Conservation (phyloP, 2,329 filamentous ascomycete genomes). For the Aureobasidium pullulans region DNA sequence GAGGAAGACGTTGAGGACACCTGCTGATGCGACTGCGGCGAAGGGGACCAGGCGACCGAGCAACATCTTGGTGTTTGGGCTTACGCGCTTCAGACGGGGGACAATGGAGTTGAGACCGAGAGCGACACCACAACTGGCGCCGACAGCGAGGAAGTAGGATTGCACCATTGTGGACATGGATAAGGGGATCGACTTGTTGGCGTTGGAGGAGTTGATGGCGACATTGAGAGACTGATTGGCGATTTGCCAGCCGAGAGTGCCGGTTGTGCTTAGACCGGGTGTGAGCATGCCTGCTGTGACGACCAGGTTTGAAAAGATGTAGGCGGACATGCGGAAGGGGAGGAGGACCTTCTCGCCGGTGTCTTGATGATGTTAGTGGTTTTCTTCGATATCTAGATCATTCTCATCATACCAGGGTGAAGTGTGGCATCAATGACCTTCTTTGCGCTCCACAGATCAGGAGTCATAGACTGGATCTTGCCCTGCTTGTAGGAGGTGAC, state of each 20-base stretch:
- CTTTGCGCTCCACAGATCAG: constrained; percentile 90
- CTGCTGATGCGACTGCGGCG: constrained; percentile 85
- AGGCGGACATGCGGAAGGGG: constrained; percentile 96
- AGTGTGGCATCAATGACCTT: constrained; percentile 95
- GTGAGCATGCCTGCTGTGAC: constrained; percentile 97
- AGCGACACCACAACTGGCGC: constrained; percentile 88
- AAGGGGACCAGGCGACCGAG: constrained; percentile 89
- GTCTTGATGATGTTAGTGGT: constrained; percentile 46
- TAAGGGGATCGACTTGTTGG: constrained; percentile 92
- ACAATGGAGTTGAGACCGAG: constrained; percentile 86
- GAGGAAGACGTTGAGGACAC: constrained; percentile 88
- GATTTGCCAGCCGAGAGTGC: constrained; percentile 89
- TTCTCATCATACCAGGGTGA: constrained; percentile 67
- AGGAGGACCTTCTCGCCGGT: constrained; percentile 87
- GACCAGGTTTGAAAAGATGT: constrained; percentile 85
- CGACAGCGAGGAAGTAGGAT: constrained; percentile 86
- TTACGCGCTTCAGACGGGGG: constrained; percentile 69
- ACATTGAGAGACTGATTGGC: constrained; percentile 97
- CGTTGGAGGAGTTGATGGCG: constrained; percentile 93
- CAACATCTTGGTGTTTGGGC: constrained; percentile 66
- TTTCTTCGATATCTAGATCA: neutral
- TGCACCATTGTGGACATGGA: constrained; percentile 72
- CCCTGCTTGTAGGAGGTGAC: constrained; percentile 83
- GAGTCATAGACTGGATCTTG: constrained; percentile 70
- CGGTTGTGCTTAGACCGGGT: constrained; percentile 72